These are phyloP conservation scores for Erodium moschatum DNA, from an alignment of 441 rosid genomes.

Conservation along the genomic window DNA sequence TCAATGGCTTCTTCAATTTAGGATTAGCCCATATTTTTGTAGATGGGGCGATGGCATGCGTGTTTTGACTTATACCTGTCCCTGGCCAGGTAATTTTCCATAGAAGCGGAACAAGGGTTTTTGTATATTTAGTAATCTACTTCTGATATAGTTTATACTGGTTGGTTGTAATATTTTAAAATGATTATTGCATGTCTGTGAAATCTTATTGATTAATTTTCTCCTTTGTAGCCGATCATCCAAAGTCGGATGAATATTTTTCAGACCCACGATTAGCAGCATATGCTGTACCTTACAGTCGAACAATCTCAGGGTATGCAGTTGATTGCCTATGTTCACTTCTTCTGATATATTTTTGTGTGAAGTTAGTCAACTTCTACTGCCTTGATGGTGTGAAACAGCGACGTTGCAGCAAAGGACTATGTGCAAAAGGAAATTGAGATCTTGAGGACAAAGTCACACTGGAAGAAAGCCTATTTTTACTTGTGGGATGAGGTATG, in stretches of 20 bases:
- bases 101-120: slow-evolving; percentile 12
- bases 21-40: slow-evolving; percentile 89
- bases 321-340: slow-evolving; percentile 26
- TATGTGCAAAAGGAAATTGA: slow-evolving; percentile 79
- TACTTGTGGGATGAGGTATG: slow-evolving; percentile 91
- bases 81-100: slow-evolving; percentile 69
- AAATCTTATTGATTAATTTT: slow-evolving; percentile 15
- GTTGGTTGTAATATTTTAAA: slow-evolving; percentile 3
- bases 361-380: slow-evolving; percentile 31
- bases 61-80: slow-evolving; percentile 83
- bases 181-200: not conserved
- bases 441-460: slow-evolving; percentile 69
- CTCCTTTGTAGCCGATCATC: slow-evolving; percentile 62
- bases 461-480: slow-evolving; percentile 92
- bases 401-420: slow-evolving; percentile 51
- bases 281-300: slow-evolving; percentile 76
- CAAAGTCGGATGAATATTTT: slow-evolving; percentile 72
- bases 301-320: slow-evolving; percentile 52
- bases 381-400: slow-evolving; percentile 39
- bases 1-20: slow-evolving; percentile 88
- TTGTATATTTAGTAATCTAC: slow-evolving; percentile 11
- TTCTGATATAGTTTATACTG: slow-evolving; percentile 2
- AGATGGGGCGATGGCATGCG: slow-evolving; percentile 93
- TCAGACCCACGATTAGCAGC: slow-evolving; percentile 87
- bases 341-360: slow-evolving; percentile 25